A percentile compares a stretch with the other conserved stretches of the same genome.
Evolutionary conservation across 768 basidiomycete species (phyloP).

Genomic region (Termitomyces sp.): DNA sequence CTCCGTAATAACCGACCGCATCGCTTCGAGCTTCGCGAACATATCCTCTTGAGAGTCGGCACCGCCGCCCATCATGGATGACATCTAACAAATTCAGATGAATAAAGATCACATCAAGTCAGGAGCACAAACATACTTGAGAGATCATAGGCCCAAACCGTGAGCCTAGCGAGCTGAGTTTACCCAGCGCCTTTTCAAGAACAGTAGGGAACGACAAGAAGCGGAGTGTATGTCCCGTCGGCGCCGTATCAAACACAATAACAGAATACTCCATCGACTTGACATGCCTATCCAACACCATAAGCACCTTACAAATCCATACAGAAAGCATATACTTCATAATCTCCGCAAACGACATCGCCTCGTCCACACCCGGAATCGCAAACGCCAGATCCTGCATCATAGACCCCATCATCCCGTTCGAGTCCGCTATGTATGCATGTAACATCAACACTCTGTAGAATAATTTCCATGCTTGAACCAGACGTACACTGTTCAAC

Average conservation of each 20-base stretch:
- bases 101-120: background rate
- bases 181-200: constrained; percentile 94
- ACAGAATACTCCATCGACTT: constrained; percentile 99
- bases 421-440: constrained; percentile 73
- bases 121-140: constrained; percentile 41
- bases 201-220: constrained; percentile 99
- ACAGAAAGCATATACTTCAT: constrained; percentile 76
- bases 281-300: constrained; percentile 72
- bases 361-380: constrained; percentile 98
- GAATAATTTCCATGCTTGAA: background rate
- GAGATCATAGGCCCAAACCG: constrained; percentile 97
- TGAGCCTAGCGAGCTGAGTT: constrained; percentile 89
- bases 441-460: background rate
- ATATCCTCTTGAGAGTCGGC: constrained; percentile 93
- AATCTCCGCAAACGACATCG: constrained; percentile 99
- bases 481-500: constrained; percentile 81
- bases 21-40: constrained; percentile 96
- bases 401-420: constrained; percentile 97
- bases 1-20: constrained; percentile 96
- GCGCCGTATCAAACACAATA: constrained; percentile 98
- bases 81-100: constrained; percentile 56
- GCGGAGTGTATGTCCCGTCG: constrained; percentile 96
- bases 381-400: constrained; percentile 99
- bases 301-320: background rate
- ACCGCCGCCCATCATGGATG: constrained; percentile 93